Conservation (phyloP, 257 asterid species). For the Nicotiana otophora region DNA sequence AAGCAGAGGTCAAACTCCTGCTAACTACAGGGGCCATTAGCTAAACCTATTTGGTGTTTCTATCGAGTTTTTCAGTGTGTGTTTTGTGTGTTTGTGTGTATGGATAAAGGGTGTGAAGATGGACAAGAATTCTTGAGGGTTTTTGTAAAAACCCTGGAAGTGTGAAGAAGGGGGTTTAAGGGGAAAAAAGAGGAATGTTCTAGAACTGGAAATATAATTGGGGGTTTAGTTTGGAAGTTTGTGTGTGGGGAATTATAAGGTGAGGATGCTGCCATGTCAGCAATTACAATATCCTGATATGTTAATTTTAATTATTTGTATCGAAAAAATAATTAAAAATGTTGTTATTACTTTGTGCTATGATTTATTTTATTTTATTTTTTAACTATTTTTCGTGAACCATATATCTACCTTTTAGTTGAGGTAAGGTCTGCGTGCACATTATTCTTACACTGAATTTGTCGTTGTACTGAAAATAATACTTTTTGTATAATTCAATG, state of each 20-base stretch:
- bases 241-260: conserved; percentile 42
- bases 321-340: too few species aligned
- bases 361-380: too few species aligned
- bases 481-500: too few species aligned
- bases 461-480: too few species aligned
- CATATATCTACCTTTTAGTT: too few species aligned
- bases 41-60: conserved; percentile 2
- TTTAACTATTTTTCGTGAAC: too few species aligned
- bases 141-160: neutral
- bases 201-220: conserved; percentile 33
- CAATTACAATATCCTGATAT: conserved; percentile 34
- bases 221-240: conserved; percentile 32
- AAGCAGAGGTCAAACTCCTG: conserved; percentile 59
- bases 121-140: neutral
- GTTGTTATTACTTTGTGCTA: too few species aligned
- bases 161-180: conserved; percentile 40
- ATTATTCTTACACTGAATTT: too few species aligned
- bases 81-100: neutral
- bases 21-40: conserved; percentile 81
- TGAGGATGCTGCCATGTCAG: conserved; percentile 49
- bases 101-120: conserved; percentile 11
- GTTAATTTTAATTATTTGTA: neutral
- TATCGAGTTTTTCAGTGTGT: neutral
- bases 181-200: conserved; percentile 48
- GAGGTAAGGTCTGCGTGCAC: too few species aligned